Conservation (phyloP, 495 filamentous ascomycete genomes). For the Aspergillus coremiiformis region DNA sequence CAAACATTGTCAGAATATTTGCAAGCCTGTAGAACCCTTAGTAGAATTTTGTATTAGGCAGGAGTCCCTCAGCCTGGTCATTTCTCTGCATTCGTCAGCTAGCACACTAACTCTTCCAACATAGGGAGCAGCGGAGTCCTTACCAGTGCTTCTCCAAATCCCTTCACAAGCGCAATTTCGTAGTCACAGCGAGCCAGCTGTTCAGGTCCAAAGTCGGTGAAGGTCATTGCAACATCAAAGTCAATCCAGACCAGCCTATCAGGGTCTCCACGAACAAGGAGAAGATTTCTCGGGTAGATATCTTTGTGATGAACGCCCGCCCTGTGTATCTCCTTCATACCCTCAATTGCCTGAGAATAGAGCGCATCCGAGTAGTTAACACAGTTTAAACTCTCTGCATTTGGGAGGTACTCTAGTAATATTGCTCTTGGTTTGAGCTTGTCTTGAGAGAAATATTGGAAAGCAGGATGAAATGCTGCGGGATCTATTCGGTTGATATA, state of each 20-base stretch:
- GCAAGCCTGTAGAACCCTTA: too few species aligned
- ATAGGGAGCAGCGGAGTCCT: too few species aligned
- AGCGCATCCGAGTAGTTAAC: slow-evolving; percentile 12
- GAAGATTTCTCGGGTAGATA: too few species aligned
- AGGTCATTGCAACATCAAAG: slow-evolving; percentile 9
- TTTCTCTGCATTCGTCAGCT: too few species aligned
- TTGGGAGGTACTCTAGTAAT: slow-evolving; percentile 12
- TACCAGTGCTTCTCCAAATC: slow-evolving; percentile 13
- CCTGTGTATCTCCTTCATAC: slow-evolving; percentile 4
- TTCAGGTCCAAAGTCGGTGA: background rate
- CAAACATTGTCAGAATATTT: too few species aligned
- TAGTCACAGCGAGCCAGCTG: slow-evolving; percentile 10
- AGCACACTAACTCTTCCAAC: too few species aligned
- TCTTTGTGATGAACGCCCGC: too few species aligned
- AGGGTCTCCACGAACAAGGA: slow-evolving; percentile 5
- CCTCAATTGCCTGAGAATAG: background rate
- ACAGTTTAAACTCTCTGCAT: slow-evolving; percentile 12
- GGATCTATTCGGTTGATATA: slow-evolving; percentile 13
- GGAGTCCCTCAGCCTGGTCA: too few species aligned
- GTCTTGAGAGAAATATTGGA: slow-evolving; percentile 8
- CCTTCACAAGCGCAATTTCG: slow-evolving; percentile 10
- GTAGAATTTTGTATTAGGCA: too few species aligned
- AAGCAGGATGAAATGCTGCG: background rate
- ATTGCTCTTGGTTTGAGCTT: slow-evolving; percentile 9
- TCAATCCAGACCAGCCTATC: slow-evolving; percentile 7